A percentile compares a stretch with the other conserved stretches of the same genome.
These are phyloP conservation scores for Trichophyton verrucosum DNA, from an alignment of 2,329 filamentous ascomycete genomes.

Conservation along the genomic window DNA sequence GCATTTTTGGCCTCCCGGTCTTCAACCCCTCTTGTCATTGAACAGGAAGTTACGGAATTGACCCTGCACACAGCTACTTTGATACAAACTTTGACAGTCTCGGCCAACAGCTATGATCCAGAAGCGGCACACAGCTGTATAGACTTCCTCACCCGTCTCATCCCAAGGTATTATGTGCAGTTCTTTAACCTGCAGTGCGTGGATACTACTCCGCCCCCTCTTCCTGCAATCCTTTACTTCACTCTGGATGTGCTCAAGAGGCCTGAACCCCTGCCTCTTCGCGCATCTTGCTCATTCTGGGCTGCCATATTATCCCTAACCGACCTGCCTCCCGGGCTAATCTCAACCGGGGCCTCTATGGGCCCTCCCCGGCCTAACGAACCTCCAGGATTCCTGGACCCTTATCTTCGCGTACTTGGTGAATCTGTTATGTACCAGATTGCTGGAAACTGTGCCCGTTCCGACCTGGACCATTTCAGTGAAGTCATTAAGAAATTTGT, in stretches of 20 bases:
- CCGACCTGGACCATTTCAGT: slow-evolving; percentile 31
- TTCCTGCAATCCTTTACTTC: slow-evolving; percentile 29
- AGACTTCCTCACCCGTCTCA: slow-evolving; percentile 32
- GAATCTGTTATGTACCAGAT: slow-evolving; percentile 30
- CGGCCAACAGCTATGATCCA: slow-evolving; percentile 27
- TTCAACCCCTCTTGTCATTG: slow-evolving; percentile 24
- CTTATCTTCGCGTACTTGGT: slow-evolving; percentile 28
- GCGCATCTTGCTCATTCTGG: slow-evolving; percentile 35
- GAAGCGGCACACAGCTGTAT: slow-evolving; percentile 34
- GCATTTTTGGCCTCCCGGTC: slow-evolving; percentile 35
- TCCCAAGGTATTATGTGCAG: slow-evolving; percentile 30
- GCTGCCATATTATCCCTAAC: slow-evolving; percentile 28
- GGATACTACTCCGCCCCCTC: slow-evolving; percentile 18
- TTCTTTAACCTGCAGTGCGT: slow-evolving; percentile 25
- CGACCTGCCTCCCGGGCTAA: slow-evolving; percentile 11
- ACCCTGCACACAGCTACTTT: slow-evolving; percentile 30
- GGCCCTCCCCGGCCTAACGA: slow-evolving; percentile 15
- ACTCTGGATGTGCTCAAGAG: slow-evolving; percentile 30
- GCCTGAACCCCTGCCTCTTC: slow-evolving; percentile 36
- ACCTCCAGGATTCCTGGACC: slow-evolving; percentile 22
- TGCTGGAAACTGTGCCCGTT: slow-evolving; percentile 33
- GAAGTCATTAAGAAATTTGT: slow-evolving; percentile 31
- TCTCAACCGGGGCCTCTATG: slow-evolving; percentile 6
- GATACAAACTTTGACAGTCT: slow-evolving; percentile 27
- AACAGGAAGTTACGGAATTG: slow-evolving; percentile 23